Evolutionary conservation across 1,284 basidiomycete genomes (phyloP).

Genomic region (Pseudozyma flocculosa): DNA sequence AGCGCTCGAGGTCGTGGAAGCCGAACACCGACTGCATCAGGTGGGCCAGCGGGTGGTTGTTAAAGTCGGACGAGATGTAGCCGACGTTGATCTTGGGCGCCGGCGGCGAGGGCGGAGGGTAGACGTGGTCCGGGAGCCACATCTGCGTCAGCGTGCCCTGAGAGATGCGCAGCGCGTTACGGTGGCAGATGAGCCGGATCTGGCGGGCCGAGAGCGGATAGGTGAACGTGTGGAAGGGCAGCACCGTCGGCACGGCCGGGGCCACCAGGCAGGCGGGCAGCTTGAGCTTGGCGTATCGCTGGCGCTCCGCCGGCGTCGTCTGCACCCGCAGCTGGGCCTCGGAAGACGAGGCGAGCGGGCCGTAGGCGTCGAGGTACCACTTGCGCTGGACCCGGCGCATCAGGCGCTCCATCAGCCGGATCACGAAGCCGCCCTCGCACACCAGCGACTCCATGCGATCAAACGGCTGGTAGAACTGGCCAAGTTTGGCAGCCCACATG

Average conservation of each 20-base stretch:
- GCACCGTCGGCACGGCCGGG: constrained; percentile 63
- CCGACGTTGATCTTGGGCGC: constrained; percentile 63
- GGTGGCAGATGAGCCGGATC: constrained; percentile 66
- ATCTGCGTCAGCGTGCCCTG: constrained; percentile 63
- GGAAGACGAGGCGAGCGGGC: constrained; percentile 4
- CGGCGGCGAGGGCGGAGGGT: constrained; percentile 64
- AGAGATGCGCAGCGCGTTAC: constrained; percentile 66
- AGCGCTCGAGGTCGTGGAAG: constrained; percentile 62
- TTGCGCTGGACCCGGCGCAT: constrained; percentile 63
- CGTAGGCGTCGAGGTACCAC: constrained; percentile 62
- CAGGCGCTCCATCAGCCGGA: constrained; percentile 65
- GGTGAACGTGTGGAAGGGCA: constrained; percentile 68
- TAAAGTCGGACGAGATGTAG: constrained; percentile 67
- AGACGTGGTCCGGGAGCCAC: constrained; percentile 63
- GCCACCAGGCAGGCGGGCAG: constrained; percentile 60
- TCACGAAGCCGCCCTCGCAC: constrained; percentile 65
- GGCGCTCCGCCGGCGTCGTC: too few species aligned
- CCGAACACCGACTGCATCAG: constrained; percentile 68
- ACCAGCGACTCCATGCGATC: constrained; percentile 48
- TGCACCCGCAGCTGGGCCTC: constrained; percentile 5
- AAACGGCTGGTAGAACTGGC: constrained; percentile 58
- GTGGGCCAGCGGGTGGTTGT: constrained; percentile 68
- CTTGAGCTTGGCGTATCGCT: constrained; percentile 29
- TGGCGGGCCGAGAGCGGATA: constrained; percentile 64
- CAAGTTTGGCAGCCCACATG: constrained; percentile 61